A percentile compares a stretch with the other conserved stretches of the same genome.
Conservation (phyloP, 495 filamentous ascomycete genomes). For the Glonium stellatum region DNA sequence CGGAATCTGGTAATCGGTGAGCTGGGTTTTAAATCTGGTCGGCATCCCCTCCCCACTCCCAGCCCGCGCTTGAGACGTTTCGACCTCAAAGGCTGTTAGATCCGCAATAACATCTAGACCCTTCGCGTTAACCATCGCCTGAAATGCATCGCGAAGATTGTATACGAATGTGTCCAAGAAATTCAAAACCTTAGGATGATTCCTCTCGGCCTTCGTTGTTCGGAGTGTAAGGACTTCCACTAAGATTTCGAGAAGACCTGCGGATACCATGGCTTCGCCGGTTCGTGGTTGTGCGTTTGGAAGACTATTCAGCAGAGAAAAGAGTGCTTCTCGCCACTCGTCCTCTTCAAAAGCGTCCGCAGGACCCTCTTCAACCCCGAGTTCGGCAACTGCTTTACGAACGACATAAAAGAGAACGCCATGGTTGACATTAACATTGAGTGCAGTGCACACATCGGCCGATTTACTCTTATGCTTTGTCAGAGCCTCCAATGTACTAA, state of each 20-base stretch:
- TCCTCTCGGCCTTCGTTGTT: constrained; percentile 72
- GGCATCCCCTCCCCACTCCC: constrained; percentile 65
- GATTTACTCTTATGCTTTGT: constrained; percentile 69
- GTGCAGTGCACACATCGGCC: constrained; percentile 71
- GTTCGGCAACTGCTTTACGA: constrained; percentile 77
- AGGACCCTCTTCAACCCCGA: constrained; percentile 49
- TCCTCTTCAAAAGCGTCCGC: constrained; percentile 58
- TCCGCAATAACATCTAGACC: constrained; percentile 83
- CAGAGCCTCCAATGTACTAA: constrained; percentile 73
- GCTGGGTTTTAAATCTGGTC: constrained; percentile 65
- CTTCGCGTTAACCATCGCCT: constrained; percentile 65
- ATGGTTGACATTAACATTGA: constrained; percentile 91
- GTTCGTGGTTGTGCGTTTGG: constrained; percentile 62
- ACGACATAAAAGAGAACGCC: constrained; percentile 92
- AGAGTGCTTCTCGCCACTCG: constrained; percentile 83
- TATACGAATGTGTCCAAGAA: constrained; percentile 86
- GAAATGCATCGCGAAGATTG: constrained; percentile 70
- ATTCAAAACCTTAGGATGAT: constrained; percentile 68
- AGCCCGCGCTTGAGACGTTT: constrained; percentile 58
- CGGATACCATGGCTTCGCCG: constrained; percentile 67
- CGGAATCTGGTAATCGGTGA: constrained; percentile 86
- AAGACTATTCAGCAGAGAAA: constrained; percentile 71
- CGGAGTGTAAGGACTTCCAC: constrained; percentile 83
- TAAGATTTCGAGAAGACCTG: constrained; percentile 80
- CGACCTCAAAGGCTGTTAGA: constrained; percentile 72